Conservation (phyloP, 768 basidiomycete species). For the Xerocomus spinulosus region DNA sequence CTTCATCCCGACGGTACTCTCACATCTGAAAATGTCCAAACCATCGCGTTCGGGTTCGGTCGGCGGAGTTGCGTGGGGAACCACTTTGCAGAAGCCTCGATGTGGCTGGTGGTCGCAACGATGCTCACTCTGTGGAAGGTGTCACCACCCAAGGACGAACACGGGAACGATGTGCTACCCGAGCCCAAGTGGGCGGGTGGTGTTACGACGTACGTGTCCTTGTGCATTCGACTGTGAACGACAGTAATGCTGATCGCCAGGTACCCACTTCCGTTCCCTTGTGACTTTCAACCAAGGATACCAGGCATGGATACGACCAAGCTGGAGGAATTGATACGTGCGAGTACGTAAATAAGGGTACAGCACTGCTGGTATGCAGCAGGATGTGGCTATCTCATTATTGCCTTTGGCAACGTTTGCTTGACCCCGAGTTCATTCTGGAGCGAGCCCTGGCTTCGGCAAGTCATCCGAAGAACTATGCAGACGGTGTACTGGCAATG, state of each 20-base stretch:
- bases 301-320: slow-evolving; percentile 4
- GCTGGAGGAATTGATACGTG: slow-evolving; percentile 9
- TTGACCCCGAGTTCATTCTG: too few relatives aligned
- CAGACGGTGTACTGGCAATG: too few relatives aligned
- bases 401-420: too few relatives aligned
- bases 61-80: slow-evolving; percentile 19
- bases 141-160: slow-evolving; percentile 8
- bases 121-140: slow-evolving; percentile 14
- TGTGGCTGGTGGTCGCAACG: slow-evolving; percentile 14
- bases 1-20: slow-evolving; percentile 22
- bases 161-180: slow-evolving; percentile 2
- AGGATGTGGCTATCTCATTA: too few relatives aligned
- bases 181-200: slow-evolving; percentile 14
- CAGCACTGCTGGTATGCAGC: too few relatives aligned
- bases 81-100: slow-evolving; percentile 13
- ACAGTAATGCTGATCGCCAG: slow-evolving; percentile 1
- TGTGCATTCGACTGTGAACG: not conserved
- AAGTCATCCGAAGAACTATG: too few relatives aligned
- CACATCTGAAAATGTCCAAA: slow-evolving; percentile 7
- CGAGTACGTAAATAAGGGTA: not conserved
- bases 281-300: slow-evolving; percentile 11
- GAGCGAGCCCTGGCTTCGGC: too few relatives aligned
- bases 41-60: slow-evolving; percentile 20
- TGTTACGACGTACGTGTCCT: slow-evolving; percentile 9
- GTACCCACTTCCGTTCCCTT: slow-evolving; percentile 14